phyloP scores from a whole-genome alignment of 768 basidiomycete species.

The Holtermannia corniformis region DNA sequence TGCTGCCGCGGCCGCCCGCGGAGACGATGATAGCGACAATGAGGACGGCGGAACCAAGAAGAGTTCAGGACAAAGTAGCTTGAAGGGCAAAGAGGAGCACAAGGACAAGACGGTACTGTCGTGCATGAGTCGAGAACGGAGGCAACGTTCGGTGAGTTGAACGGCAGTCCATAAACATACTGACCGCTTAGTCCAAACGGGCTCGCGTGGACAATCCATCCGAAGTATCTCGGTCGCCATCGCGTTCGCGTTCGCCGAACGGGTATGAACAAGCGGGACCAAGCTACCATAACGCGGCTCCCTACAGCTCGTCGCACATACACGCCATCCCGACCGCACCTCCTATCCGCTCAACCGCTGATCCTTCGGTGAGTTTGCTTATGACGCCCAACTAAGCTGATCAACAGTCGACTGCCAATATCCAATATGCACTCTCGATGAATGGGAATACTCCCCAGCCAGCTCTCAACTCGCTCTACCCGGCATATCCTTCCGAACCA shows the following conservation, averaged over 20 bases:
- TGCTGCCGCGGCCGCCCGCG: constrained; percentile 30
- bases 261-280: too few relatives aligned
- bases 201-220: too few relatives aligned
- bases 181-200: too few relatives aligned
- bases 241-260: too few relatives aligned
- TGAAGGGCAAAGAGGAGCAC: background rate
- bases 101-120: background rate
- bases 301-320: background rate
- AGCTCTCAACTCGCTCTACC: background rate
- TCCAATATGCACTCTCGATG: background rate
- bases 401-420: background rate
- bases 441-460: background rate
- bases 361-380: background rate
- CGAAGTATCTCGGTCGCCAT: too few relatives aligned
- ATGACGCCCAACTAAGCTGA: background rate
- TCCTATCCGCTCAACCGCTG: background rate
- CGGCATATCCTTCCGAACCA: background rate
- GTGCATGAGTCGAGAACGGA: too few relatives aligned
- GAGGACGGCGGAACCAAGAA: constrained; percentile 17
- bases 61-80: background rate
- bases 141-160: too few relatives aligned
- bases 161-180: too few relatives aligned
- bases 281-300: too few relatives aligned
- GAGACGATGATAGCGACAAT: constrained; percentile 37
- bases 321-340: background rate